A percentile compares a stretch with the other conserved stretches of the same genome.
phyloP scores from a whole-genome alignment of 495 filamentous ascomycete species.

The Rusavskia elegans region DNA sequence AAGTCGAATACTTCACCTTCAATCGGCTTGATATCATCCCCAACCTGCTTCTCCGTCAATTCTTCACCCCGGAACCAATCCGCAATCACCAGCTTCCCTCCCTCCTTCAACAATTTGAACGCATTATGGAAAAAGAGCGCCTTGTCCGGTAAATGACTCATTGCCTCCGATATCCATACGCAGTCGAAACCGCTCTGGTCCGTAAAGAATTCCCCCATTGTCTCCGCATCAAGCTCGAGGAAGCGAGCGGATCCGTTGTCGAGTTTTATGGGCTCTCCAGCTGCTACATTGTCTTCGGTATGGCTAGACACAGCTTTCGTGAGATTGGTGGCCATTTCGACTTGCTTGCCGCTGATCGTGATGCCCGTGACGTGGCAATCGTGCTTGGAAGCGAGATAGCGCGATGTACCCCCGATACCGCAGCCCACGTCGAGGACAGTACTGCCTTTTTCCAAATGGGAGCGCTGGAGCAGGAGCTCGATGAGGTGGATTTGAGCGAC shows the following conservation, averaged over 20 bases:
- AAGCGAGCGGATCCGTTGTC: slow-evolving; percentile 29
- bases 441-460: slow-evolving; percentile 17
- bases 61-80: slow-evolving; percentile 39
- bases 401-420: slow-evolving; percentile 38
- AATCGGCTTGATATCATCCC: slow-evolving; percentile 37
- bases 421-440: slow-evolving; percentile 39
- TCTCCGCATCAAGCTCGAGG: slow-evolving; percentile 42
- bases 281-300: slow-evolving; percentile 13
- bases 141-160: slow-evolving; percentile 41
- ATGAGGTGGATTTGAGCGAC: slow-evolving; percentile 37
- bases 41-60: slow-evolving; percentile 24
- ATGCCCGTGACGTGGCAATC: slow-evolving; percentile 35
- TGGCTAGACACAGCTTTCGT: slow-evolving; percentile 15
- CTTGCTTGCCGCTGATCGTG: slow-evolving; percentile 40
- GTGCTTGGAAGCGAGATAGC: slow-evolving; percentile 30
- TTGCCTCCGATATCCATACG: slow-evolving; percentile 43
- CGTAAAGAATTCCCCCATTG: slow-evolving; percentile 34
- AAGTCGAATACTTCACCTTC: slow-evolving; percentile 31
- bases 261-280: slow-evolving; percentile 14
- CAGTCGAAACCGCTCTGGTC: slow-evolving; percentile 25
- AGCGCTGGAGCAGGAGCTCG: slow-evolving; percentile 31
- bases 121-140: slow-evolving; percentile 37
- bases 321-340: slow-evolving; percentile 30
- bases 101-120: slow-evolving; percentile 20
- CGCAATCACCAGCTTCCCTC: slow-evolving; percentile 34